phyloP scores from a whole-genome alignment of 305 asterid species.

The Caryopteris hybrid region DNA sequence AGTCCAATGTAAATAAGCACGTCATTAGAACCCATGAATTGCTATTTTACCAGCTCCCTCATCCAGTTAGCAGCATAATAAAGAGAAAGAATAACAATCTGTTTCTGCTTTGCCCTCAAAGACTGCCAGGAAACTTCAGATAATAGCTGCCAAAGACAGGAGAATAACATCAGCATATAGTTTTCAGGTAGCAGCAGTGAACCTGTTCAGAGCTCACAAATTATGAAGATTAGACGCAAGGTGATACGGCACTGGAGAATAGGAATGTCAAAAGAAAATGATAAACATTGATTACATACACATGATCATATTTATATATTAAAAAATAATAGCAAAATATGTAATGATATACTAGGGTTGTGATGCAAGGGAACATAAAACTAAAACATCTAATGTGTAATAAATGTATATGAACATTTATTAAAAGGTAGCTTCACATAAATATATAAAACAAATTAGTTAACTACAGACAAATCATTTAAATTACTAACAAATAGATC shows the following conservation, averaged over 20 bases:
- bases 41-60: slow-evolving; percentile 66
- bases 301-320: neutral
- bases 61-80: slow-evolving; percentile 89
- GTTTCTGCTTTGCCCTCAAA: slow-evolving; percentile 68
- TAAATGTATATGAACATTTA: neutral
- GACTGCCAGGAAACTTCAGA: slow-evolving; percentile 49
- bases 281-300: neutral
- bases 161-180: slow-evolving; percentile 26
- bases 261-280: neutral
- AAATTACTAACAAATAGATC: neutral
- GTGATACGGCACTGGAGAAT: neutral
- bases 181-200: slow-evolving; percentile 12
- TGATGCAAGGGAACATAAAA: neutral
- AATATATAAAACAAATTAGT: neutral
- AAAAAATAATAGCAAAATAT: neutral
- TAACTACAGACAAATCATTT: neutral
- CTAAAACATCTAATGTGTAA: neutral
- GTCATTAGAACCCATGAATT: slow-evolving; percentile 8
- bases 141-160: slow-evolving; percentile 50
- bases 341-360: neutral
- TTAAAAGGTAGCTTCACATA: neutral
- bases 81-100: slow-evolving; percentile 59
- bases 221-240: neutral
- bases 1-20: slow-evolving; percentile 7
- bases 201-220: neutral